A percentile compares a stretch with the other conserved stretches of the same genome.
phyloP scores from a whole-genome alignment of 2,329 filamentous ascomycete genomes.

The Coccinonectria pachysandricola region DNA sequence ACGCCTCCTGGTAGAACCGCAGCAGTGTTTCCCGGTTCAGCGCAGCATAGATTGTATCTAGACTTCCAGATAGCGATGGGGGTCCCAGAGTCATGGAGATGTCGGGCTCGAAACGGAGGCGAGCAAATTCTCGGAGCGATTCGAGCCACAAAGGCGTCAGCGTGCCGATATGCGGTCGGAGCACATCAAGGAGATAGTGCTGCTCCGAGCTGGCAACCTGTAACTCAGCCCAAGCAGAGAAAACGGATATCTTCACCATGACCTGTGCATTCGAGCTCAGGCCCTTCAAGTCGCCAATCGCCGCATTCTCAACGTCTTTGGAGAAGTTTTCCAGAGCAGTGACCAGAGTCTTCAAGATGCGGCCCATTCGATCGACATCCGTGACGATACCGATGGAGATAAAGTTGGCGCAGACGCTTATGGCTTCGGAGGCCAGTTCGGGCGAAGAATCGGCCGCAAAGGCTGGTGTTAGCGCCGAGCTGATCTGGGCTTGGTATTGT shows the following conservation, averaged over 20 bases:
- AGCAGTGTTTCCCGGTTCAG: conserved; percentile 88
- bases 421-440: conserved; percentile 87
- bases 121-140: conserved; percentile 85
- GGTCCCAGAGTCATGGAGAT: conserved; percentile 85
- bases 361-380: conserved; percentile 96
- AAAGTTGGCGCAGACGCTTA: conserved; percentile 96
- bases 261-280: conserved; percentile 93
- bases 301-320: conserved; percentile 65
- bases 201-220: conserved; percentile 94
- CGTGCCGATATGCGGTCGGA: conserved; percentile 81
- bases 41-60: conserved; percentile 91
- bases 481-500: conserved; percentile 97
- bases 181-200: conserved; percentile 74
- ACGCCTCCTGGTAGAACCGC: conserved; percentile 93
- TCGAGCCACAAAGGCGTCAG: conserved; percentile 91
- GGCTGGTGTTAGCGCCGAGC: conserved; percentile 88
- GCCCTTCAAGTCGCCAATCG: conserved; percentile 86
- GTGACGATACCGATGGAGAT: conserved; percentile 96
- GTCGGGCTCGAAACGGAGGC: conserved; percentile 89
- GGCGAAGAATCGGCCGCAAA: conserved; percentile 94
- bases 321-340: conserved; percentile 88
- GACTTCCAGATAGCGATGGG: conserved; percentile 68
- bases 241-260: conserved; percentile 97
- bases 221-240: conserved; percentile 93
- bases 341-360: conserved; percentile 88